phyloP scores from a whole-genome alignment of 768 basidiomycete genomes.

The Tylopilus cervinicoccineus region DNA sequence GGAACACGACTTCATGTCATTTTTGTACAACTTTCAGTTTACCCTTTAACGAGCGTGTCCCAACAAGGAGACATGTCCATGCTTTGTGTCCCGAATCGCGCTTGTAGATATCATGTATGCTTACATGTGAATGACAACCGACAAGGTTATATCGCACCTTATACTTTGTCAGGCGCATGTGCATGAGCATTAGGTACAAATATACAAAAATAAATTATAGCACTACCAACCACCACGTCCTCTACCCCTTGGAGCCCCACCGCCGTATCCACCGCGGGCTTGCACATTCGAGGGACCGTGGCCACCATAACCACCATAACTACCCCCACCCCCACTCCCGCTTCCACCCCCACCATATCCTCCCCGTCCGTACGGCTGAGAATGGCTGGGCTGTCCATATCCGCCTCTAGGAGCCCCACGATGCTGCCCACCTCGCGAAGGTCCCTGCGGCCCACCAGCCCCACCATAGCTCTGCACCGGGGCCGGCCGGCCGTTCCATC shows the following conservation, averaged over 20 bases:
- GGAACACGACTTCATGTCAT: neutral
- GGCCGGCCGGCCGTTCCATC: slow-evolving; percentile 31
- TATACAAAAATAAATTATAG: slow-evolving; percentile 31
- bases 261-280: slow-evolving; percentile 40
- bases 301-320: slow-evolving; percentile 32
- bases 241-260: slow-evolving; percentile 39
- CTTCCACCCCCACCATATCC: slow-evolving; percentile 22
- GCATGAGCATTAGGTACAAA: slow-evolving; percentile 8
- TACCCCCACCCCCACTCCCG: slow-evolving; percentile 9
- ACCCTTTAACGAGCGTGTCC: too few relatives aligned
- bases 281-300: slow-evolving; percentile 26
- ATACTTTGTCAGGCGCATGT: neutral
- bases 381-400: slow-evolving; percentile 18
- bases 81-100: neutral
- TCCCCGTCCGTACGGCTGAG: slow-evolving; percentile 24
- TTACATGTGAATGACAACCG: slow-evolving; percentile 11
- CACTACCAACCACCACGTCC: slow-evolving; percentile 44
- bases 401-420: slow-evolving; percentile 28
- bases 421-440: slow-evolving; percentile 23
- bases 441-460: slow-evolving; percentile 26
- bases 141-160: neutral
- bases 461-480: slow-evolving; percentile 31
- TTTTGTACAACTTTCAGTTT: neutral
- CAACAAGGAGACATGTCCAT: neutral
- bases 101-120: slow-evolving; percentile 16